A percentile compares a stretch with the other conserved stretches of the same genome.
Evolutionary conservation across 2,329 filamentous ascomycete species (phyloP).

Genomic region (Penicillium hesseltinei): DNA sequence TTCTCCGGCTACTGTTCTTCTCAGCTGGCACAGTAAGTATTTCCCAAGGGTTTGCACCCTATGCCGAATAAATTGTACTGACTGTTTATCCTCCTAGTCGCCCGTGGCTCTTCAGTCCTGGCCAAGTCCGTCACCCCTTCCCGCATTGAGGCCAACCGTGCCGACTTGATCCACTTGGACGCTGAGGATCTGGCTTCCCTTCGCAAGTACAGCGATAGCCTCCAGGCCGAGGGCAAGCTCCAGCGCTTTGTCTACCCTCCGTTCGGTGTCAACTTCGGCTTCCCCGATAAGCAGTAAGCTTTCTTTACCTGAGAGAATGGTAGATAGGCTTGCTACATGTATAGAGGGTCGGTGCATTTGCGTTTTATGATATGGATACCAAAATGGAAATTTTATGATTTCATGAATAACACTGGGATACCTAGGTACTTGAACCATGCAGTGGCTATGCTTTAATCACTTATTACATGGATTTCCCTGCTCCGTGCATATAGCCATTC

Average conservation of each 20-base stretch:
- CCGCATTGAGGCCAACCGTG: conserved; percentile 43
- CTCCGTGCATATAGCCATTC: not conserved
- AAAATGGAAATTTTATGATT: conserved; percentile 8
- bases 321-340: conserved; percentile 1
- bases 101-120: conserved; percentile 42
- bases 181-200: conserved; percentile 38
- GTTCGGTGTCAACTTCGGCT: conserved; percentile 67
- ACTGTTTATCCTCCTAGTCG: conserved; percentile 26
- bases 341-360: not conserved
- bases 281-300: conserved; percentile 60
- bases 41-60: not conserved
- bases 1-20: conserved; percentile 39
- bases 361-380: conserved; percentile 6
- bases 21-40: conserved; percentile 46
- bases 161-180: conserved; percentile 39
- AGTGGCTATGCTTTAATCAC: not conserved
- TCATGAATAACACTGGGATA: not conserved
- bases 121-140: conserved; percentile 44
- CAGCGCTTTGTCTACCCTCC: conserved; percentile 63
- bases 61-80: not conserved
- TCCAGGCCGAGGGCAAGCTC: conserved; percentile 32
- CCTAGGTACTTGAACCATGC: not conserved
- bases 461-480: not conserved
- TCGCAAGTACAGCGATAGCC: conserved; percentile 36
- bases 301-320: not conserved